Percentiles rank a stretch among this genome's conserved stretches.
Evolutionary conservation across 179 eudicot genomes (phyloP).

Genomic region (Beta lomatogona): DNA sequence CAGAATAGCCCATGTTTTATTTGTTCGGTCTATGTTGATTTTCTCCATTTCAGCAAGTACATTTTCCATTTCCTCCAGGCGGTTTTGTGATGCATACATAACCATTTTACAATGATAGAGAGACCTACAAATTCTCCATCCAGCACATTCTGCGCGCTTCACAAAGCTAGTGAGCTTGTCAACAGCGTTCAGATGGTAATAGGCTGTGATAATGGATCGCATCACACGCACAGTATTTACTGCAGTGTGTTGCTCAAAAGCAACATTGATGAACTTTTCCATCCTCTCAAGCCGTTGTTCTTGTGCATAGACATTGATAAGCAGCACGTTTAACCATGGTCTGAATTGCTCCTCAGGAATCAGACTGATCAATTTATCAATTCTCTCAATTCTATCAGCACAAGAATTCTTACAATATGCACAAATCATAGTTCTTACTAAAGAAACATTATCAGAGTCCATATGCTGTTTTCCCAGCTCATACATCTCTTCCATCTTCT

Average conservation of each 20-base stretch:
- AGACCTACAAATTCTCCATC: conserved; percentile 75
- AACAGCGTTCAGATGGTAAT: conserved; percentile 53
- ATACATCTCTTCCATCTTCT: conserved; percentile 79
- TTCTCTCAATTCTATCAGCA: conserved; percentile 44
- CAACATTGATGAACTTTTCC: conserved; percentile 62
- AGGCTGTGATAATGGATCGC: conserved; percentile 62
- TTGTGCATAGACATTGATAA: conserved; percentile 71
- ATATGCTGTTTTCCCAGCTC: conserved; percentile 43
- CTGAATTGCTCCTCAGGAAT: conserved; percentile 55
- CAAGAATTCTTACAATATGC: conserved; percentile 69
- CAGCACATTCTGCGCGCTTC: conserved; percentile 62
- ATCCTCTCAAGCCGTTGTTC: conserved; percentile 61
- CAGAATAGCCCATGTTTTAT: conserved; percentile 59
- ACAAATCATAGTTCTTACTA: conserved; percentile 63
- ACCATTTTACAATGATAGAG: conserved; percentile 81
- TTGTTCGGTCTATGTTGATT: conserved; percentile 37
- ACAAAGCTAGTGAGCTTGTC: conserved; percentile 72
- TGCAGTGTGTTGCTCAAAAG: conserved; percentile 51
- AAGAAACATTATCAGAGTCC: conserved; percentile 10
- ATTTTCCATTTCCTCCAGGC: conserved; percentile 78
- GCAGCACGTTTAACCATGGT: conserved; percentile 70
- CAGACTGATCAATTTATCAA: conserved; percentile 50
- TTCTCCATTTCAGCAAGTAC: conserved; percentile 71
- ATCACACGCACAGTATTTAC: conserved; percentile 46
- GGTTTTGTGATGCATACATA: conserved; percentile 63